Percentiles rank a stretch among this genome's conserved stretches.
Conservation (phyloP, 1,139 yeast genomes). For the Blastobotrys persicus region DNA sequence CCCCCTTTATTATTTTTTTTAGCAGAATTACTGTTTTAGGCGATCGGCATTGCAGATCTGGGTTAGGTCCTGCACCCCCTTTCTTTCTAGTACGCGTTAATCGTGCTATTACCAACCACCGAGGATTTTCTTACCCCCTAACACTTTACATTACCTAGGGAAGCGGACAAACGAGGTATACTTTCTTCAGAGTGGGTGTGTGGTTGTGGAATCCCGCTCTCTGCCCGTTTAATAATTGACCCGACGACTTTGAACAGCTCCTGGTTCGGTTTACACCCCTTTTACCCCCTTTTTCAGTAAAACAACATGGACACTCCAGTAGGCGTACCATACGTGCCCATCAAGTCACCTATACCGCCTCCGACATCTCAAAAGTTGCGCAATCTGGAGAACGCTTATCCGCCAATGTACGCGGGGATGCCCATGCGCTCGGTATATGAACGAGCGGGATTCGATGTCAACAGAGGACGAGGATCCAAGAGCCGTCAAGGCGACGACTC, state of each 20-base stretch:
- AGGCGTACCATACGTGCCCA: slow-evolving; percentile 8
- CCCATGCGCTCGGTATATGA: slow-evolving; percentile 39
- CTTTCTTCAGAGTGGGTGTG: too few species aligned
- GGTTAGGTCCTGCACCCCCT: slow-evolving; percentile 6
- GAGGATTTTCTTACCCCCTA: neutral
- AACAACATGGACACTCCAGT: slow-evolving; percentile 3
- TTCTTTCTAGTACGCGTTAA: slow-evolving; percentile 3
- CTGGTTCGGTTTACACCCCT: neutral
- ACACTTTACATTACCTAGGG: neutral
- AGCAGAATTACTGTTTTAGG: neutral
- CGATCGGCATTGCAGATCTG: slow-evolving; percentile 6
- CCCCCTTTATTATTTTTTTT: neutral
- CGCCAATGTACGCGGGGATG: slow-evolving; percentile 37
- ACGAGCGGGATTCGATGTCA: slow-evolving; percentile 43
- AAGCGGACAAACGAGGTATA: too few species aligned
- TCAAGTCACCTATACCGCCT: slow-evolving; percentile 7
- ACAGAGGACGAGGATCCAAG: slow-evolving; percentile 18
- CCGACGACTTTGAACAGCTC: too few species aligned
- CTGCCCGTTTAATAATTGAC: too few species aligned
- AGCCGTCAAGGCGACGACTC: neutral
- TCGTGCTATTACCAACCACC: neutral
- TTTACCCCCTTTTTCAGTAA: neutral
- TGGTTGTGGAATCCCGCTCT: too few species aligned
- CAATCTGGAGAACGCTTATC: slow-evolving; percentile 40
- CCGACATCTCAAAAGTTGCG: slow-evolving; percentile 5